Evolutionary conservation across 306 rosid genomes (phyloP).

Genomic region (Neltuma alba): DNA sequence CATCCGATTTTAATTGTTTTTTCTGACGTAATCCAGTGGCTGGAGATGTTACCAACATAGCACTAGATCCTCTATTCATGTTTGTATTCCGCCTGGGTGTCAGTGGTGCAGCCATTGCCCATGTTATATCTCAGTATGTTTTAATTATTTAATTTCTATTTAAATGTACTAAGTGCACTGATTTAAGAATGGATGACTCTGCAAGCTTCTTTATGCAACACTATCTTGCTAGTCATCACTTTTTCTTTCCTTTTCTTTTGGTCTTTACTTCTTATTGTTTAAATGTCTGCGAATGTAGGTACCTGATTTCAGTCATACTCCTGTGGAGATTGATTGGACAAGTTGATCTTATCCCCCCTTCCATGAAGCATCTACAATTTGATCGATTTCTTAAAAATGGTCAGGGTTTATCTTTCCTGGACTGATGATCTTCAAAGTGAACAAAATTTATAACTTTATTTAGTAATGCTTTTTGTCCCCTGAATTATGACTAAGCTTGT

Average conservation of each 20-base stretch:
- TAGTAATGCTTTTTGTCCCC: background rate
- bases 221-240: slow-evolving; percentile 1
- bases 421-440: slow-evolving; percentile 13
- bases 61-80: slow-evolving; percentile 81
- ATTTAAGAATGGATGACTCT: slow-evolving; percentile 13
- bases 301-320: slow-evolving; percentile 71
- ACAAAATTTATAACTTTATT: background rate
- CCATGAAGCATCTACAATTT: slow-evolving; percentile 69
- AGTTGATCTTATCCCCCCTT: slow-evolving; percentile 78
- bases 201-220: slow-evolving; percentile 18
- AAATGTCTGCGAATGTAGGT: slow-evolving; percentile 48
- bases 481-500: background rate
- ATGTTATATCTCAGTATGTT: slow-evolving; percentile 94
- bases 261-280: slow-evolving; percentile 14
- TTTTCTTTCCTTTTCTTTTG: slow-evolving; percentile 20
- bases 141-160: slow-evolving; percentile 20
- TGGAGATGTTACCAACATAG: slow-evolving; percentile 86
- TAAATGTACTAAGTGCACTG: background rate
- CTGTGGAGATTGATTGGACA: slow-evolving; percentile 66
- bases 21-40: slow-evolving; percentile 58
- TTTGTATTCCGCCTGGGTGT: slow-evolving; percentile 69
- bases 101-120: slow-evolving; percentile 94
- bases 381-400: slow-evolving; percentile 80
- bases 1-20: slow-evolving; percentile 30
- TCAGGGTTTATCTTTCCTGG: slow-evolving; percentile 33